Percentiles rank a stretch among this genome's conserved stretches.
phyloP scores from a whole-genome alignment of 2,329 filamentous ascomycete genomes.

The Fusarium scirpi region DNA sequence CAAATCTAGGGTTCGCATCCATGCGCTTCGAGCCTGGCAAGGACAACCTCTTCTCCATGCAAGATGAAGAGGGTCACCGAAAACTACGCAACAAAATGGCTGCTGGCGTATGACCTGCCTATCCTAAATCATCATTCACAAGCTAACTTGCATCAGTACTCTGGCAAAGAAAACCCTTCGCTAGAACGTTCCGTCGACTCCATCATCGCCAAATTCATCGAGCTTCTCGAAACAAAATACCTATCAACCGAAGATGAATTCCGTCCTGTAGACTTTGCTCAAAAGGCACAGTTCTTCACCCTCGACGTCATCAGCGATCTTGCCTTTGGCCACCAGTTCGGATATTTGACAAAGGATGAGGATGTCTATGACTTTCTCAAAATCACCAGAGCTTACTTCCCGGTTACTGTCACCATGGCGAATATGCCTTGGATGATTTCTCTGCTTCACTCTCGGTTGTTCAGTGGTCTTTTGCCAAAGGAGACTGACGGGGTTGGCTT shows the following conservation, averaged over 20 bases:
- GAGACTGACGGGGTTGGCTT: conserved; percentile 48
- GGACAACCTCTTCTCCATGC: conserved; percentile 66
- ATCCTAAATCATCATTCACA: not conserved
- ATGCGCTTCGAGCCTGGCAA: conserved; percentile 61
- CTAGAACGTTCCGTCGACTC: conserved; percentile 63
- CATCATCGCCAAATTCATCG: conserved; percentile 58
- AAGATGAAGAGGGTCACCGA: conserved; percentile 61
- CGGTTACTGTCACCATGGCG: conserved; percentile 3
- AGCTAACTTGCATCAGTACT: conserved; percentile 56
- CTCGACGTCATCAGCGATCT: conserved; percentile 66
- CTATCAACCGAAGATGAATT: conserved; percentile 48
- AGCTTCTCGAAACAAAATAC: conserved; percentile 60
- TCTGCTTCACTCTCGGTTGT: not conserved
- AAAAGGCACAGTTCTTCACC: conserved; percentile 63
- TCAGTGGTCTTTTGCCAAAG: conserved; percentile 51
- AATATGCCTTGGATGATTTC: conserved; percentile 8
- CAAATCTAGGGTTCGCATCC: conserved; percentile 50
- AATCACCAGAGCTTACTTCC: conserved; percentile 16
- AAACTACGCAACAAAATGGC: conserved; percentile 62
- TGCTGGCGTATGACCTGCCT: conserved; percentile 56
- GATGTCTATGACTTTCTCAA: conserved; percentile 59
- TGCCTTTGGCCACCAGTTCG: conserved; percentile 63
- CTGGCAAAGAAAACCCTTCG: conserved; percentile 65
- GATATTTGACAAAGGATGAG: conserved; percentile 59
- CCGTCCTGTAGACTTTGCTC: conserved; percentile 59